These are phyloP conservation scores for Trichoderma sp. DNA, from an alignment of 2,329 filamentous ascomycete genomes.

Conservation along the genomic window DNA sequence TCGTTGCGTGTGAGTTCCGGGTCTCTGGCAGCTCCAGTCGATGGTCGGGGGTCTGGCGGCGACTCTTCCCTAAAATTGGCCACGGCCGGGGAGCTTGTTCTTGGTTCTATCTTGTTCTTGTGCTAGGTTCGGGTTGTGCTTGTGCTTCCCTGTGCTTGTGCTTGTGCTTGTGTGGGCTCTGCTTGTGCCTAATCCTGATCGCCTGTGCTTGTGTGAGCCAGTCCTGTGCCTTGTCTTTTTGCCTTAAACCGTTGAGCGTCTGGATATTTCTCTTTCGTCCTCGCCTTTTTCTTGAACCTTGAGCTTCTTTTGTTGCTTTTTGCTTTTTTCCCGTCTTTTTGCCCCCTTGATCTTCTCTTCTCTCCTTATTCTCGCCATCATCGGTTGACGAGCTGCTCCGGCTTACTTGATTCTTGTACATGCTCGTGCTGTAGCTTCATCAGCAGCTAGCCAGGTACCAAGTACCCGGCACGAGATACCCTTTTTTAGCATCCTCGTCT, in stretches of 20 bases:
- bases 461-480: slow-evolving; percentile 6
- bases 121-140: not conserved
- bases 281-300: not conserved
- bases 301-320: not conserved
- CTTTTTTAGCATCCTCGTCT: not conserved
- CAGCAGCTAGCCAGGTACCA: not conserved
- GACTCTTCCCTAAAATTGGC: slow-evolving; percentile 11
- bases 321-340: not conserved
- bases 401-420: not conserved
- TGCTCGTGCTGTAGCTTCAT: not conserved
- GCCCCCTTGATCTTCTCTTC: not conserved
- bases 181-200: not conserved
- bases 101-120: no score
- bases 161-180: not conserved
- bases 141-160: not conserved
- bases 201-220: not conserved
- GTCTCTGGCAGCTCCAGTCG: slow-evolving; percentile 3
- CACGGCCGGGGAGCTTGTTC: not conserved
- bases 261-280: not conserved
- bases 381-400: not conserved
- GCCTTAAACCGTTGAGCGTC: not conserved
- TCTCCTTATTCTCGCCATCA: not conserved
- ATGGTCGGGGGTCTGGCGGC: not conserved
- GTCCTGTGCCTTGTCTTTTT: not conserved
- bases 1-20: not conserved